Conservation (phyloP, 352 stramenopile genomes). For the Globisporangium mamillatum region DNA sequence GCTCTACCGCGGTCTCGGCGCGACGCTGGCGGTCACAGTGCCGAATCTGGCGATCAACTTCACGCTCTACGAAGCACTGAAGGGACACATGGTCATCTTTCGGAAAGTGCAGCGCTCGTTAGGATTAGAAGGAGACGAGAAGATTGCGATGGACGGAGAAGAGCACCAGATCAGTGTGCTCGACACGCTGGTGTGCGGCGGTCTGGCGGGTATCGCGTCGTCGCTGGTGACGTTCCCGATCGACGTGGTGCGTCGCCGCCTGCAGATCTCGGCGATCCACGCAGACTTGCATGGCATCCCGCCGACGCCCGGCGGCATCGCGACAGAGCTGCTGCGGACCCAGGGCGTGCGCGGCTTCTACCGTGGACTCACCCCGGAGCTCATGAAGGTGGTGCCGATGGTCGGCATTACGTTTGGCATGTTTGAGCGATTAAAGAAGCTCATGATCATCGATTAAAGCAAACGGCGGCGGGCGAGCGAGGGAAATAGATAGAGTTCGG, state of each 20-base stretch:
- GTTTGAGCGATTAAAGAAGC: slow-evolving; percentile 93
- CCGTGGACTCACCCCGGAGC: slow-evolving; percentile 89
- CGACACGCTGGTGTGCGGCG: slow-evolving; percentile 91
- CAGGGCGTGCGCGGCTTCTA: slow-evolving; percentile 85
- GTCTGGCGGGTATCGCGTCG: slow-evolving; percentile 86
- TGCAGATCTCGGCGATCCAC: slow-evolving; percentile 94
- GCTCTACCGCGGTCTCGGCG: slow-evolving; percentile 92
- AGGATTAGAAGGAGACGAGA: slow-evolving; percentile 27
- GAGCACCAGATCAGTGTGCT: slow-evolving; percentile 46
- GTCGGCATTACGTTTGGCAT: slow-evolving; percentile 95
- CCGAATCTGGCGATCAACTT: slow-evolving; percentile 97
- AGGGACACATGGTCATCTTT: slow-evolving; percentile 86
- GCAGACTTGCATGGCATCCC: slow-evolving; percentile 54
- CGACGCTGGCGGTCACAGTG: slow-evolving; percentile 94
- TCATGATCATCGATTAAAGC: slow-evolving; percentile 78
- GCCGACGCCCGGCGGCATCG: slow-evolving; percentile 73
- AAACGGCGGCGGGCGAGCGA: not conserved
- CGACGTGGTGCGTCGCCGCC: slow-evolving; percentile 91
- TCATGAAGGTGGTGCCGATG: slow-evolving; percentile 97
- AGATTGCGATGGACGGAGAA: slow-evolving; percentile 14
- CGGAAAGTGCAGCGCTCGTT: slow-evolving; percentile 37
- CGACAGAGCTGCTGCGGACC: slow-evolving; percentile 58
- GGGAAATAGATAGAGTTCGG: not conserved
- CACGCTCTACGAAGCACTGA: slow-evolving; percentile 93
- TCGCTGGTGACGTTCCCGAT: slow-evolving; percentile 95